Evolutionary conservation across 2,329 filamentous ascomycete genomes (phyloP), one percentile per base, ranked within the genome.

Genomic region (Aspergillus piperis): DNA sequence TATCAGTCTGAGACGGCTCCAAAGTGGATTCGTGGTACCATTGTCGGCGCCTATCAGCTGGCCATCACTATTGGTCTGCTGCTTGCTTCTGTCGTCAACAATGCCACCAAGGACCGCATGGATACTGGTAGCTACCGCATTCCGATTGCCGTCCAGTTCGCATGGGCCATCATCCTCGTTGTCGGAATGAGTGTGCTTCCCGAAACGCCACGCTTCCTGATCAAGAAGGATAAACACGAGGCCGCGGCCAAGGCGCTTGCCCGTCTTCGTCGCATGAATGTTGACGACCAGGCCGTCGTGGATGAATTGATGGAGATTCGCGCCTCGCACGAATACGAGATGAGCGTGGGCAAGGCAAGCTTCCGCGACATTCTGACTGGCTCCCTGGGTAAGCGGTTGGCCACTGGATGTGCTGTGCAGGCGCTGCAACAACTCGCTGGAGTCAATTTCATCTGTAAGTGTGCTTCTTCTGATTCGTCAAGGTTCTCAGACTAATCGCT

Each of bases 321-420:
- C 63, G 92, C 91, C 79, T 96, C 95, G 81, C 86, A 94, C 77
- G 90, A 91, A 77, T 92, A 92, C 74, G 92, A 96, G 82, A 82
- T 89, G 68, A 68, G 69, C 39, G 61, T 78, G 6, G 77, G 77
- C 51, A 71, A 67, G 3, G 71, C 75, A 5, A 69, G 68, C 17
- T 79, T 77, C 57, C 52, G 74, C 7, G 75, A 77, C 41, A 75
- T 74, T 53, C 61, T 79, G 47, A 71, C 68, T 25, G 71, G 71
- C 0, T 69, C 69, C 0, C 65, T 79, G 52, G 70, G 73, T 19
- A 79, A 73, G 66, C 74, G 77, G 13, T 68, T 78, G 10, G 64
- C 73, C 7, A 78, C 77, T 11, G 77, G 77, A 2, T 77, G 75
- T 54, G 68, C 64, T 4, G 66, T 79, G 6, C 77, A 79, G 49